A percentile compares a stretch with the other conserved stretches of the same genome.
Conservation (phyloP, 2,329 filamentous ascomycete genomes). For the Sporothrix sp. region DNA sequence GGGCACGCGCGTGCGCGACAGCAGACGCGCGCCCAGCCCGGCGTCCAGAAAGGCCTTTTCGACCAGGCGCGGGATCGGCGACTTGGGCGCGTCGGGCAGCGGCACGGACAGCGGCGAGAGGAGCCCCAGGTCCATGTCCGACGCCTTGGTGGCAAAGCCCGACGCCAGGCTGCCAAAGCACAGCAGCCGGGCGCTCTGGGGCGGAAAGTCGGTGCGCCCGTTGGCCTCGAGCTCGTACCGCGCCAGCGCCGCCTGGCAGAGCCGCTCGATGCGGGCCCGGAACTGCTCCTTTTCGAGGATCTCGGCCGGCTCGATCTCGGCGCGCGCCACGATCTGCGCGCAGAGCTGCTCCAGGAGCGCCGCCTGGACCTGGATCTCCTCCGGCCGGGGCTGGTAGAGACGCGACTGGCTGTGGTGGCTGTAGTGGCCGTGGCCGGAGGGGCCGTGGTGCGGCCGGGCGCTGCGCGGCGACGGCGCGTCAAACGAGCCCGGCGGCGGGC, state of each 20-base stretch:
- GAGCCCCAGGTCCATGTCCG: constrained; percentile 82
- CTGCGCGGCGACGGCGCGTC: constrained; percentile 16
- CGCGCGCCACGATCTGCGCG: constrained; percentile 40
- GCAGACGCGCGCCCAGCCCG: constrained; percentile 64
- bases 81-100: constrained; percentile 43
- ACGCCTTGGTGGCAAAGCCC: constrained; percentile 78
- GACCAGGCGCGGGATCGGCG: constrained; percentile 60
- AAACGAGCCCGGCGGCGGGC: constrained; percentile 10
- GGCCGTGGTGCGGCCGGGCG: constrained; percentile 5
- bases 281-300: constrained; percentile 63
- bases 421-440: too few relatives aligned
- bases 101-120: constrained; percentile 52
- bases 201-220: constrained; percentile 36
- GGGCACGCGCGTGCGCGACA: constrained; percentile 71
- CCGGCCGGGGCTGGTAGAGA: constrained; percentile 24
- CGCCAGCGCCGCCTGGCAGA: constrained; percentile 51
- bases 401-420: constrained; percentile 16
- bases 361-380: constrained; percentile 41
- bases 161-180: constrained; percentile 78
- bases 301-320: constrained; percentile 55
- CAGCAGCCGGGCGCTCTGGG: constrained; percentile 53
- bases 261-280: constrained; percentile 50
- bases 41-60: constrained; percentile 64
- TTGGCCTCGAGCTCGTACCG: constrained; percentile 38
- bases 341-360: constrained; percentile 41